Evolutionary conservation across 2,329 filamentous ascomycete species (phyloP).

Genomic region (Rutstroemia sp.): DNA sequence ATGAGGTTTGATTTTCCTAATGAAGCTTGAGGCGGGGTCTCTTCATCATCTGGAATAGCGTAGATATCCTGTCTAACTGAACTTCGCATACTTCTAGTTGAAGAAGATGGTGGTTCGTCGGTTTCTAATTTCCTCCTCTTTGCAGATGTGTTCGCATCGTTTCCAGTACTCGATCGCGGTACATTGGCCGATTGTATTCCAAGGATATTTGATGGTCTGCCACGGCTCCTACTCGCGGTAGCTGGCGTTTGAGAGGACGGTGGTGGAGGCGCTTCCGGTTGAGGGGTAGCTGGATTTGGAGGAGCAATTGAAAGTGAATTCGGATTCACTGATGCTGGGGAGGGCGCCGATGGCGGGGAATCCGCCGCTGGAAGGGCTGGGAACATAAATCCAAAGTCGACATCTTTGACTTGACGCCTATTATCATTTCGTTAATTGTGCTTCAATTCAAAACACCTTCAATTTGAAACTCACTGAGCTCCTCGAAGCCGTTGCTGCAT

Average conservation of each 20-base stretch:
- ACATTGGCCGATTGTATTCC: neutral
- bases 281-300: conserved; percentile 9
- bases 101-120: conserved; percentile 18
- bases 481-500: conserved; percentile 59
- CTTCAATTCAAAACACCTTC: conserved; percentile 1
- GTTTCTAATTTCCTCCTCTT: conserved; percentile 27
- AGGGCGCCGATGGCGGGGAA: conserved; percentile 6
- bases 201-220: neutral
- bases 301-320: neutral
- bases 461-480: conserved; percentile 43
- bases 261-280: conserved; percentile 14
- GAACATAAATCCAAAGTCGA: conserved; percentile 50
- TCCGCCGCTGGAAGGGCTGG: conserved; percentile 28
- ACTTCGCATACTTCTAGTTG: conserved; percentile 19
- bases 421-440: conserved; percentile 33
- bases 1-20: neutral
- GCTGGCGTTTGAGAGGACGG: conserved; percentile 16
- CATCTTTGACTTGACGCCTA: conserved; percentile 48
- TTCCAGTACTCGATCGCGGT: conserved; percentile 13
- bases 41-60: conserved; percentile 16
- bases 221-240: conserved; percentile 5
- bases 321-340: conserved; percentile 4
- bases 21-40: neutral
- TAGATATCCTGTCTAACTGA: conserved; percentile 21
- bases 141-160: conserved; percentile 29